Conservation (phyloP, 768 basidiomycete genomes). For the Boletus sensibilis region DNA sequence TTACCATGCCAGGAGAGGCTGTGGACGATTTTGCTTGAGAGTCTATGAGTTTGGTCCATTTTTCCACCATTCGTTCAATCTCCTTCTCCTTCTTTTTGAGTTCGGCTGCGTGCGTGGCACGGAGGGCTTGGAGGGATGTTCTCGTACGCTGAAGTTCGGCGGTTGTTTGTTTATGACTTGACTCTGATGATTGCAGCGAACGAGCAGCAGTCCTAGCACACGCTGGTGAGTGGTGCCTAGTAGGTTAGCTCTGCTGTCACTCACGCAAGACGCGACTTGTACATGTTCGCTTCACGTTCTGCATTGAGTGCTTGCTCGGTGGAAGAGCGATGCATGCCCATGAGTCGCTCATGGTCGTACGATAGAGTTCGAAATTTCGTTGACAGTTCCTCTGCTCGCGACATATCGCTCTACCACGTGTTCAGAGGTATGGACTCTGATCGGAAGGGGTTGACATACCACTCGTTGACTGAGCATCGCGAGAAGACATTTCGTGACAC, state of each 20-base stretch:
- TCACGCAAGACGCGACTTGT: constrained; percentile 71
- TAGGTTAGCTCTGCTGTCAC: constrained; percentile 30
- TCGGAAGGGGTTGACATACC: constrained; percentile 44
- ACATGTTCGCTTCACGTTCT: constrained; percentile 73
- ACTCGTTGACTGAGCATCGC: constrained; percentile 73
- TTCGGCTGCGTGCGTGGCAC: constrained; percentile 67
- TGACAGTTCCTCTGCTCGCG: constrained; percentile 70
- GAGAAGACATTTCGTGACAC: constrained; percentile 70
- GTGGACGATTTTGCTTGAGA: constrained; percentile 57
- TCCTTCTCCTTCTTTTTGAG: constrained; percentile 83
- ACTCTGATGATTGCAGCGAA: constrained; percentile 56
- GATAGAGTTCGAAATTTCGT: constrained; percentile 73
- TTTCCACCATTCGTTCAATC: constrained; percentile 68
- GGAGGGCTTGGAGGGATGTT: constrained; percentile 62
- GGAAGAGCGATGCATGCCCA: constrained; percentile 58
- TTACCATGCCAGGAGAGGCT: constrained; percentile 46
- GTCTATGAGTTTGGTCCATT: constrained; percentile 71
- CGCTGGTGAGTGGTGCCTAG: constrained; percentile 5
- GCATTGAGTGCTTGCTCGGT: constrained; percentile 65
- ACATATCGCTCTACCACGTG: constrained; percentile 63
- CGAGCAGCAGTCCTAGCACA: constrained; percentile 48
- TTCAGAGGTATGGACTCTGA: constrained; percentile 13
- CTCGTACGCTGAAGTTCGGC: constrained; percentile 73
- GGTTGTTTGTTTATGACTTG: constrained; percentile 66
- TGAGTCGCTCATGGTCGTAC: constrained; percentile 79